A percentile compares a stretch with the other conserved stretches of the same genome.
Conservation (phyloP, 495 filamentous ascomycete species). For the Echria macrotheca region DNA sequence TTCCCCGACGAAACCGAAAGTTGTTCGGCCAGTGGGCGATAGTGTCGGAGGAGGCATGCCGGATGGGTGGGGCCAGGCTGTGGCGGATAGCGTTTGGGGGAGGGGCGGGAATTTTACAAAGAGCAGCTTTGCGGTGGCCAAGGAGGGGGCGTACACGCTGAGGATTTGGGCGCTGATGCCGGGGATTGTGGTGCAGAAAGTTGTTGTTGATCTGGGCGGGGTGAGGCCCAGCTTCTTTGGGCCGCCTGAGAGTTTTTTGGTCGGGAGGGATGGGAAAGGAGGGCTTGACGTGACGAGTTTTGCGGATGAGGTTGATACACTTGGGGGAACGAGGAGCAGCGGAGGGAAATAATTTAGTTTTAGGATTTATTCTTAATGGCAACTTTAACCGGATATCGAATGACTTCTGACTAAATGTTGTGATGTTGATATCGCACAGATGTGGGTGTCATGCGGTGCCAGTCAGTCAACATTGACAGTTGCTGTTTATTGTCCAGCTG, state of each 20-base stretch:
- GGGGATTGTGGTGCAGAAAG: constrained; percentile 63
- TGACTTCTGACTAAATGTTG: too few relatives aligned
- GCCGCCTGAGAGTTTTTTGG: constrained; percentile 60
- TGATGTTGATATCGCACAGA: too few relatives aligned
- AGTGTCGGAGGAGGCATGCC: constrained; percentile 46
- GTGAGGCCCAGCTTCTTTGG: constrained; percentile 60
- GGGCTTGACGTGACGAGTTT: constrained; percentile 39
- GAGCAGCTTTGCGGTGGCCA: constrained; percentile 43
- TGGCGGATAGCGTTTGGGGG: constrained; percentile 56
- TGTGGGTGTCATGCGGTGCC: too few relatives aligned
- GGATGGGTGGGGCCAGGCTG: constrained; percentile 51
- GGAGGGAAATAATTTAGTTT: too few relatives aligned
- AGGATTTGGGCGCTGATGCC: constrained; percentile 59
- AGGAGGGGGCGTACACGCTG: constrained; percentile 50
- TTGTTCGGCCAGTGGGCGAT: constrained; percentile 48
- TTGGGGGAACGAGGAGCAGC: constrained; percentile 11
- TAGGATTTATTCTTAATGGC: too few relatives aligned
- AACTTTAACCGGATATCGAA: too few relatives aligned
- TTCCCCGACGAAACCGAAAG: constrained; percentile 30
- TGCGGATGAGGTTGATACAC: constrained; percentile 21
- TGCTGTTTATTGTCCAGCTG: too few relatives aligned
- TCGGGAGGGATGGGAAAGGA: constrained; percentile 40
- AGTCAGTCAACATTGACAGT: too few relatives aligned
- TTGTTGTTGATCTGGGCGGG: constrained; percentile 64
- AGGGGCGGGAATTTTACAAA: constrained; percentile 43